Conservation (phyloP, 768 basidiomycete species). For the Mycena sanguinolenta region DNA sequence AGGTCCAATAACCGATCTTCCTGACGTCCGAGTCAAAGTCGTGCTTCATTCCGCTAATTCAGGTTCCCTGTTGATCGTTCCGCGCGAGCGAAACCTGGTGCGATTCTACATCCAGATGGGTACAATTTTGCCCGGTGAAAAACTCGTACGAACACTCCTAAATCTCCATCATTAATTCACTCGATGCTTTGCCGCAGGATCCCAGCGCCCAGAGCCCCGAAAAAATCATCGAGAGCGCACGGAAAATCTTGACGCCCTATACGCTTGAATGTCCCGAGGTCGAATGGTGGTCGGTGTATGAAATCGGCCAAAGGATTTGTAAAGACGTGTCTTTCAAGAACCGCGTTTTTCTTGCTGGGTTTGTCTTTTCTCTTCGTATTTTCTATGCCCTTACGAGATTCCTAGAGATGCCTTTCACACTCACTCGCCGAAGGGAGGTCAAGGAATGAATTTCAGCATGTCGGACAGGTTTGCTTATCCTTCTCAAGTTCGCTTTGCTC, state of each 20-base stretch:
- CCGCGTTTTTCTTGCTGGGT: conserved; percentile 65
- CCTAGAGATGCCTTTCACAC: conserved; percentile 62
- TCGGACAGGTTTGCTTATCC: conserved; percentile 53
- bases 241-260: conserved; percentile 31
- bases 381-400: not conserved
- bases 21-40: conserved; percentile 61
- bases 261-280: conserved; percentile 35
- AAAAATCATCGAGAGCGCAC: conserved; percentile 32
- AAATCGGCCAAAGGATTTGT: conserved; percentile 66
- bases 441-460: conserved; percentile 67
- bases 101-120: conserved; percentile 65
- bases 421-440: conserved; percentile 57
- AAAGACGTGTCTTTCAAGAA: conserved; percentile 56
- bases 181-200: conserved; percentile 14
- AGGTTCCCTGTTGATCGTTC: conserved; percentile 65
- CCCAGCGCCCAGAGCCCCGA: conserved; percentile 25
- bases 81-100: conserved; percentile 61
- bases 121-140: conserved; percentile 27
- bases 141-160: conserved; percentile 2
- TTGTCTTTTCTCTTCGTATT: not conserved
- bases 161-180: not conserved
- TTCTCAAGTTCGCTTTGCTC: not conserved
- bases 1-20: conserved; percentile 63
- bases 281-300: conserved; percentile 53
- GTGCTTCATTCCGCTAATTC: conserved; percentile 60